These are phyloP conservation scores for Fraxinus paxiana DNA, from an alignment of 305 asterid genomes.

Conservation along the genomic window DNA sequence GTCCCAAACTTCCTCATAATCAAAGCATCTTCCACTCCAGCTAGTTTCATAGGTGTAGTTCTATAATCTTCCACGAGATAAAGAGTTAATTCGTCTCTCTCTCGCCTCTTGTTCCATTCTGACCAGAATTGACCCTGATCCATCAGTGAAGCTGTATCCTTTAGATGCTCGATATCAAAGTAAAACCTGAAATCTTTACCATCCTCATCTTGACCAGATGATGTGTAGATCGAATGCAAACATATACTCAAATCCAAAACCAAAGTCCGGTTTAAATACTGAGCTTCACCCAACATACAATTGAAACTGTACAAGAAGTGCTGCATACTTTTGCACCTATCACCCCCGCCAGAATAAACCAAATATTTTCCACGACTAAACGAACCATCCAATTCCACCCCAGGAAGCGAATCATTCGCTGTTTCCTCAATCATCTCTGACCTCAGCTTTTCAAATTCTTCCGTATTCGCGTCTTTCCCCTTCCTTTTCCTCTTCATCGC, in stretches of 20 bases:
- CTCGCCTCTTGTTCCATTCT: slow-evolving; percentile 56
- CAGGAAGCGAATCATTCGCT: slow-evolving; percentile 53
- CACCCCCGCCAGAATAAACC: slow-evolving; percentile 73
- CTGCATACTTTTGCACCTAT: slow-evolving; percentile 76
- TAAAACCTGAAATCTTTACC: slow-evolving; percentile 79
- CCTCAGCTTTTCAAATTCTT: slow-evolving; percentile 41
- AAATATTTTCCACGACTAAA: slow-evolving; percentile 58
- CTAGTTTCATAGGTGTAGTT: slow-evolving; percentile 61
- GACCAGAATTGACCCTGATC: slow-evolving; percentile 72
- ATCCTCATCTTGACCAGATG: slow-evolving; percentile 67
- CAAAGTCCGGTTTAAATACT: slow-evolving; percentile 72
- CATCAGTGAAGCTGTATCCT: slow-evolving; percentile 54
- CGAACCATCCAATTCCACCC: slow-evolving; percentile 50
- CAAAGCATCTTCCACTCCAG: slow-evolving; percentile 47
- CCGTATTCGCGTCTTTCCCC: slow-evolving; percentile 22
- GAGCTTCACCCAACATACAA: slow-evolving; percentile 88
- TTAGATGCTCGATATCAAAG: slow-evolving; percentile 83
- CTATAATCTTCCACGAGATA: slow-evolving; percentile 69
- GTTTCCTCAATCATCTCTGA: slow-evolving; percentile 40
- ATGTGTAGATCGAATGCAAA: slow-evolving; percentile 60
- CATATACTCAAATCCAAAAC: slow-evolving; percentile 71
- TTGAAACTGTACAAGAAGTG: slow-evolving; percentile 78
- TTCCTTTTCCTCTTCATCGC: slow-evolving; percentile 63
- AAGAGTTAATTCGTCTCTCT: slow-evolving; percentile 48
- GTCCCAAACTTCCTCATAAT: slow-evolving; percentile 74